Base-by-base conservation (phyloP, 495 filamentous ascomycete genomes). In the Daldinia decipiens region DNA sequence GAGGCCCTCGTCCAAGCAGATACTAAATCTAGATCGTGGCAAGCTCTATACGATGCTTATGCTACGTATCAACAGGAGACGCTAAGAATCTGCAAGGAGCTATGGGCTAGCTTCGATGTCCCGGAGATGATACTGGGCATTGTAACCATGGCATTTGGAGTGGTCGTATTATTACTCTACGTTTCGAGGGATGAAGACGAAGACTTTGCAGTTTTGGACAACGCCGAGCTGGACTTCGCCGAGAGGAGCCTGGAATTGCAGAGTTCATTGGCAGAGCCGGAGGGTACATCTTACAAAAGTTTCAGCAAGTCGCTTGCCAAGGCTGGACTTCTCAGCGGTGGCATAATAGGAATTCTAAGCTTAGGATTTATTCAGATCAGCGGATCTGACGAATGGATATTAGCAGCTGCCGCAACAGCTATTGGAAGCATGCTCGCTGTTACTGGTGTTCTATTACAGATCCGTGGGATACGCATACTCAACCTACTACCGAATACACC, bases 31-130 rank as follows among this genome's bases (percentile, higher is more conserved):
- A 77, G 45, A 60, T 79, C 75, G 26, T 85, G 78, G 78, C 68
- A 73, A 29, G 58, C 66, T 15, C 61, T 82, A 7, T 92, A 89
- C 74, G 71, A 83, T 3, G 84, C 88, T 1, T 95, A 91, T 72
- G 84, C 87, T 15, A 82, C 83, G 2, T 97, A 96, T 72, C 92
- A 98, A 74, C 80, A 82, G 40, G 88, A 92, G 74, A 96, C 90
- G 13, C 82, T 99, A 31, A 84, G 88, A 36, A 83, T 92, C n/a
- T 98, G 91, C 82, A 92, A 92, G 72, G 83, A 82, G 24, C 84
- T 98, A 26, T 99, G 95, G 95, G 93, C 96, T 11, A 85, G 90
- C 27, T 99, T 98, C 74, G 92, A 98, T 77, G 81, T 97, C 39
- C 83, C 86, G 1, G 92, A 90, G 74, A 99, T 99, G 94, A 65